Base-by-base conservation (phyloP, 106 monocot genomes). In the Phalaenopsis aphrodite region DNA sequence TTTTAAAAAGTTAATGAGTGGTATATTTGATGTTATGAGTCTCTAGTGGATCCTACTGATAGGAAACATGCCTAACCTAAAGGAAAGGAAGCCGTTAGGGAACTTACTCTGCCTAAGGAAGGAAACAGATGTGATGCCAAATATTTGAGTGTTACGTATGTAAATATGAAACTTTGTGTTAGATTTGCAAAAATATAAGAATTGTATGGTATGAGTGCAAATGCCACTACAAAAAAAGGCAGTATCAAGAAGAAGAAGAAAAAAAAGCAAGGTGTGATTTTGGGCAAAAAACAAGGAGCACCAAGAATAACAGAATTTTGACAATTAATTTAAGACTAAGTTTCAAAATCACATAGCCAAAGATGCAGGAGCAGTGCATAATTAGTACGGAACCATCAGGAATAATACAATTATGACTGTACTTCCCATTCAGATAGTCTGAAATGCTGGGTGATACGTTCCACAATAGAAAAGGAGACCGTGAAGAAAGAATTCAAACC, bases 401-500 rank as follows among this genome's bases (percentile, higher is more conserved):
- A 43, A 43, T 43, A 43, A 43, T 72, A 5, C 43, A 42, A 52
- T 12, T 69, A 37, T 37, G 45, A 6, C 79, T 9, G 4, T 6
- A 38, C 77, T 61, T 61, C 11, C 16, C 12, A 77, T 11, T 52
- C 7, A 10, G 30, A 55, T 17, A 77, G 19, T 36, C 15, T 2
- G 7, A 52, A 6, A 56, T 15, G 16, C 17, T 37, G n/a, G 58
- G 7, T 56, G 16, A n/a, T 18, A 16, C 10, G 24, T 46, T 47
- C 46, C 23, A 66, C 17, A 24, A 37, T 3, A 69, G 39, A 39
- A 39, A 69, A 56, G 71, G 69, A 55, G 57, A 45, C 5, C 46
- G 5, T 24, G 5, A 36, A 3, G 37, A 57, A 74, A n/a, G 18
- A 74, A 80, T 72, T 12, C 78, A 74, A 83, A 97, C 97, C 97